A percentile compares a stretch with the other conserved stretches of the same genome.
Evolutionary conservation across 108 stramenopile genomes (phyloP).

Genomic region (Fragilaria radians): DNA sequence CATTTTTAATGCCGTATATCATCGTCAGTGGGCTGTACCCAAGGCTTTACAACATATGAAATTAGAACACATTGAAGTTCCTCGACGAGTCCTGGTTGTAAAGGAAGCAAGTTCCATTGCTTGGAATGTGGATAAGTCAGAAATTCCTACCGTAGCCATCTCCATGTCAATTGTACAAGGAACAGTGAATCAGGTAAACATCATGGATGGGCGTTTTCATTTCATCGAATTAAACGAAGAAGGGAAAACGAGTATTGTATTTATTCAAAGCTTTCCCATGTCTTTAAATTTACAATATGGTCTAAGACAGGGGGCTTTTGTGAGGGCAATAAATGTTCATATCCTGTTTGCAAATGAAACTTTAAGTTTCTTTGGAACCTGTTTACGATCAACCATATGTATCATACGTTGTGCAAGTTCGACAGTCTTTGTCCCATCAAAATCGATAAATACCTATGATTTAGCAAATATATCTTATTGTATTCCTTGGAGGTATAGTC

Average conservation of each 20-base stretch:
- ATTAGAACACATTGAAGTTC: constrained; percentile 33
- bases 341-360: constrained; percentile 8
- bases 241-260: background rate
- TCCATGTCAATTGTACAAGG: constrained; percentile 12
- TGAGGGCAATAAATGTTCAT: constrained; percentile 70
- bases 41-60: constrained; percentile 17
- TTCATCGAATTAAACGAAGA: background rate
- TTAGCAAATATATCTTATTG: too few relatives aligned
- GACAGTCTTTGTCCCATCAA: too few relatives aligned
- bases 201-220: constrained; percentile 3
- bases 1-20: constrained; percentile 30
- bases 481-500: too few relatives aligned
- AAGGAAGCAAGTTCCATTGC: constrained; percentile 19
- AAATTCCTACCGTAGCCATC: background rate
- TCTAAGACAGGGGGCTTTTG: constrained; percentile 40
- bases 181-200: background rate
- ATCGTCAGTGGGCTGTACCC: constrained; percentile 59
- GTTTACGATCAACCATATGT: constrained; percentile 61
- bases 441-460: too few relatives aligned
- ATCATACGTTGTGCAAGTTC: constrained; percentile 14
- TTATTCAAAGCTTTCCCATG: constrained; percentile 42
- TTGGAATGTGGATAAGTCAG: constrained; percentile 21
- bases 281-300: constrained; percentile 33
- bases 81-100: constrained; percentile 59
- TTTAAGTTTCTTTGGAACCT: constrained; percentile 36